Evolutionary conservation across 805 yeast genomes (phyloP).

Genomic region (Candida sonorensis): DNA sequence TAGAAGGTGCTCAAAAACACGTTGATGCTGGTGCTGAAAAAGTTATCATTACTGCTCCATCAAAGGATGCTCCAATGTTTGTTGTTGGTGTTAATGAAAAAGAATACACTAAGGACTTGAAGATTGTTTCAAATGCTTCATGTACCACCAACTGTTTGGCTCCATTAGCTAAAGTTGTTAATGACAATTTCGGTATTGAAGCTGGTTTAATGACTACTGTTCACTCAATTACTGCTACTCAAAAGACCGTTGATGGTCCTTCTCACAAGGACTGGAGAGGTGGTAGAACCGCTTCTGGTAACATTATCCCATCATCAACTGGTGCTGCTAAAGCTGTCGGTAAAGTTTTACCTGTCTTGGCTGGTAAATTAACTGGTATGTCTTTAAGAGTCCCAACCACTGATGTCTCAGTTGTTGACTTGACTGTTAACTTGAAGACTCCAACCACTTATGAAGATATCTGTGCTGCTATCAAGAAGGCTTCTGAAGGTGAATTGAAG

Average conservation of each 20-base stretch:
- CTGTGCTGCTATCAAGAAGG: slow-evolving; percentile 66
- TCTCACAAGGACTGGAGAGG: slow-evolving; percentile 99
- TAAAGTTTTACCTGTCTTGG: slow-evolving; percentile 84
- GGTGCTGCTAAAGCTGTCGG: slow-evolving; percentile 99
- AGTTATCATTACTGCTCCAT: slow-evolving; percentile 92
- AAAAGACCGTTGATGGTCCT: slow-evolving; percentile 95
- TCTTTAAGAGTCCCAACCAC: slow-evolving; percentile 91
- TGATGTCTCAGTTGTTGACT: slow-evolving; percentile 89
- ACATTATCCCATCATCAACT: slow-evolving; percentile 91
- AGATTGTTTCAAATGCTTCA: slow-evolving; percentile 85
- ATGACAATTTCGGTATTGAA: slow-evolving; percentile 80
- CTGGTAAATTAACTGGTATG: slow-evolving; percentile 93
- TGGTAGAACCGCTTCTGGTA: slow-evolving; percentile 94
- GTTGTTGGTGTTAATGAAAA: slow-evolving; percentile 87
- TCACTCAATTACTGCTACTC: slow-evolving; percentile 94
- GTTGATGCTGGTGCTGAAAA: slow-evolving; percentile 89
- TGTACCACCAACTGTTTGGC: slow-evolving; percentile 96
- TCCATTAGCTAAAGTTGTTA: slow-evolving; percentile 84
- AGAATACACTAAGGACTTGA: slow-evolving; percentile 66
- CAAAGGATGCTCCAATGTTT: slow-evolving; percentile 91
- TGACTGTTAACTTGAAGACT: slow-evolving; percentile 76
- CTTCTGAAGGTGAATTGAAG: slow-evolving; percentile 70
- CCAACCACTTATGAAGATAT: slow-evolving; percentile 79
- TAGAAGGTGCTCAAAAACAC: slow-evolving; percentile 79
- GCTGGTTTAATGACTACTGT: slow-evolving; percentile 96